Percentiles rank a stretch among this genome's conserved stretches.
Conservation (phyloP, 257 asterid species). For the Hygrophila difformis region DNA sequence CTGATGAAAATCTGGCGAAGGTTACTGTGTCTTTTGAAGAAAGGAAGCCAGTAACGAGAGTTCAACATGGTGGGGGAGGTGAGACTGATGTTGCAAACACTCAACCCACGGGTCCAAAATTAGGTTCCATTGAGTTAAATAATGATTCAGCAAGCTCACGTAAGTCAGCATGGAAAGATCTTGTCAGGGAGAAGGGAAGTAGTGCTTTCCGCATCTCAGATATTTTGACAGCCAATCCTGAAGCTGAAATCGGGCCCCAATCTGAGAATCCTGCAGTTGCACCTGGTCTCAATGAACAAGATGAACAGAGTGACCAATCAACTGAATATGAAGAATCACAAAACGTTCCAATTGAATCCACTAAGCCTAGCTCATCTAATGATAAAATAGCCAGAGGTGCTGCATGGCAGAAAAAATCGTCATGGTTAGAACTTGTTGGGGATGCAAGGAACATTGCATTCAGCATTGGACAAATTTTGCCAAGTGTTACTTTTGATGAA, state of each 20-base stretch:
- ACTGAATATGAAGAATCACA: slow-evolving; percentile 17
- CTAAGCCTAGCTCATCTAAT: slow-evolving; percentile 18
- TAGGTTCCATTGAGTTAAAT: slow-evolving; percentile 20
- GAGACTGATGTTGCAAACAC: slow-evolving; percentile 12
- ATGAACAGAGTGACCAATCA: slow-evolving; percentile 15
- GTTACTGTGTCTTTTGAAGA: slow-evolving; percentile 4
- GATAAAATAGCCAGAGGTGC: slow-evolving; percentile 39
- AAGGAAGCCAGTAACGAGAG: slow-evolving; percentile 21
- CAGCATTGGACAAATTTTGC: slow-evolving; percentile 57
- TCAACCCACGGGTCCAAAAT: slow-evolving; percentile 15
- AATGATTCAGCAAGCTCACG: slow-evolving; percentile 17
- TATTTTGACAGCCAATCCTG: slow-evolving; percentile 24
- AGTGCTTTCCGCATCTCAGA: slow-evolving; percentile 40
- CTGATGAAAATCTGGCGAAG: slow-evolving; percentile 20
- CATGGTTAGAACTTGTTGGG: slow-evolving; percentile 64
- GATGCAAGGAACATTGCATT: slow-evolving; percentile 41
- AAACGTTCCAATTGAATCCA: slow-evolving; percentile 17
- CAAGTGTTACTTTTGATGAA: slow-evolving; percentile 26
- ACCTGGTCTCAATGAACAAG: slow-evolving; percentile 13
- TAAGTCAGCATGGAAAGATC: slow-evolving; percentile 38
- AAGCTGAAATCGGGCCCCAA: slow-evolving; percentile 17
- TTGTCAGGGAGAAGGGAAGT: slow-evolving; percentile 26
- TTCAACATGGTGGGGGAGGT: background rate
- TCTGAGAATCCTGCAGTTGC: slow-evolving; percentile 16
- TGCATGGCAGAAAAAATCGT: slow-evolving; percentile 45